phyloP scores from a whole-genome alignment of 805 yeast species.

The Kodamaea hsintzibuensis region DNA sequence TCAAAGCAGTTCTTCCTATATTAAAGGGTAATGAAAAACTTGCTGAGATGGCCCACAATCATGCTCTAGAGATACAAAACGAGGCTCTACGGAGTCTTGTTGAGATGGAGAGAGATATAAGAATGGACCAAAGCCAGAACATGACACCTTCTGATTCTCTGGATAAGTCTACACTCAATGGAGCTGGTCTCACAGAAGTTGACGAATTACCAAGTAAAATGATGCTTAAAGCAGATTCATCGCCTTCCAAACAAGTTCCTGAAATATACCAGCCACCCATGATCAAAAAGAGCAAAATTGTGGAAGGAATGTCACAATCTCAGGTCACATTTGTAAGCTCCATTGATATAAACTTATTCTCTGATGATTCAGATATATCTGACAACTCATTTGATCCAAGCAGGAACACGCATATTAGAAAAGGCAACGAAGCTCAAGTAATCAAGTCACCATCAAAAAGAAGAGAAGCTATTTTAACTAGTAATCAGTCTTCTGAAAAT shows the following conservation, averaged over 20 bases:
- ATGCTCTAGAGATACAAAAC: background rate
- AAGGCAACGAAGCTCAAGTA: background rate
- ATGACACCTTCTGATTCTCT: background rate
- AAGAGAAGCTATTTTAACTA: background rate
- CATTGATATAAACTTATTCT: slow-evolving; percentile 7
- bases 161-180: background rate
- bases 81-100: background rate
- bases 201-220: background rate
- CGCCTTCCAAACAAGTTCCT: background rate
- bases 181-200: background rate
- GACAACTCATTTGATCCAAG: slow-evolving; percentile 15
- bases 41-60: background rate
- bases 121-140: background rate
- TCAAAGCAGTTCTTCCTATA: background rate
- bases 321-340: slow-evolving; percentile 11
- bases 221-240: background rate
- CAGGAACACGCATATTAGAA: slow-evolving; percentile 7
- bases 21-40: background rate
- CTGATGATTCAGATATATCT: slow-evolving; percentile 14
- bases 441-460: slow-evolving; percentile 3
- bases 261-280: slow-evolving; percentile 1
- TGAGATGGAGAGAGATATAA: background rate
- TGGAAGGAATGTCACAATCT: slow-evolving; percentile 9
- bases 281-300: slow-evolving; percentile 12
- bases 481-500: background rate